Evolutionary conservation across 2,329 filamentous ascomycete genomes (phyloP).

Genomic region (Botrytis deweyae): DNA sequence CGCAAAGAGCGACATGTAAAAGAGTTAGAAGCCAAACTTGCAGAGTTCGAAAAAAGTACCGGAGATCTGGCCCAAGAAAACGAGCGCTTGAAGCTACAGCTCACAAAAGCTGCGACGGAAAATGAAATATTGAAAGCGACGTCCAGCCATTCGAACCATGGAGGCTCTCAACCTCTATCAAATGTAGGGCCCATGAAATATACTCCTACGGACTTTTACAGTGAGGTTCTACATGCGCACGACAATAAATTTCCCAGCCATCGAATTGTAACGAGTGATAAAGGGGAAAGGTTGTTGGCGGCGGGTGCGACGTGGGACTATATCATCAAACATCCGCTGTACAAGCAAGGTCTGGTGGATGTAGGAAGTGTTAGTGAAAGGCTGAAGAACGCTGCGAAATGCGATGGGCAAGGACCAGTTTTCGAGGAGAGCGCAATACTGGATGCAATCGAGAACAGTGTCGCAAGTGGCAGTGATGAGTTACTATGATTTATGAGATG

Average conservation of each 20-base stretch:
- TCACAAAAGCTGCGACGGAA: slow-evolving; percentile 82
- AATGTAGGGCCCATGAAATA: slow-evolving; percentile 67
- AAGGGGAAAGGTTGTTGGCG: slow-evolving; percentile 70
- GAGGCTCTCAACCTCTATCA: slow-evolving; percentile 39
- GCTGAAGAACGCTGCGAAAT: slow-evolving; percentile 72
- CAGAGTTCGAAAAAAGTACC: slow-evolving; percentile 71
- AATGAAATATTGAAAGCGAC: slow-evolving; percentile 91
- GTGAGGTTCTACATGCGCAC: slow-evolving; percentile 60
- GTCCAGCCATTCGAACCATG: slow-evolving; percentile 49
- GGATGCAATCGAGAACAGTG: slow-evolving; percentile 74
- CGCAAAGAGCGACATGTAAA: slow-evolving; percentile 93
- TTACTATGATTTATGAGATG: slow-evolving; percentile 52
- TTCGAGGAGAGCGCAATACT: slow-evolving; percentile 76
- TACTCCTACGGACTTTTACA: slow-evolving; percentile 70
- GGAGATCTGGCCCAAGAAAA: slow-evolving; percentile 76
- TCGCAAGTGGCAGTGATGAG: slow-evolving; percentile 75
- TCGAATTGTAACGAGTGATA: slow-evolving; percentile 64
- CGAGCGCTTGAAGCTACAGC: slow-evolving; percentile 77
- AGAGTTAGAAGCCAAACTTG: slow-evolving; percentile 85
- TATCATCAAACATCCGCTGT: slow-evolving; percentile 78
- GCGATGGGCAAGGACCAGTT: slow-evolving; percentile 84
- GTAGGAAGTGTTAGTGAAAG: slow-evolving; percentile 77
- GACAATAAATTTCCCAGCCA: slow-evolving; percentile 63
- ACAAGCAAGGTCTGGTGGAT: slow-evolving; percentile 75
- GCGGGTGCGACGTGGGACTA: slow-evolving; percentile 85